These are phyloP conservation scores for Backusella mclennaniae DNA, from an alignment of 192 early-diverging fungal genomes.

Conservation along the genomic window DNA sequence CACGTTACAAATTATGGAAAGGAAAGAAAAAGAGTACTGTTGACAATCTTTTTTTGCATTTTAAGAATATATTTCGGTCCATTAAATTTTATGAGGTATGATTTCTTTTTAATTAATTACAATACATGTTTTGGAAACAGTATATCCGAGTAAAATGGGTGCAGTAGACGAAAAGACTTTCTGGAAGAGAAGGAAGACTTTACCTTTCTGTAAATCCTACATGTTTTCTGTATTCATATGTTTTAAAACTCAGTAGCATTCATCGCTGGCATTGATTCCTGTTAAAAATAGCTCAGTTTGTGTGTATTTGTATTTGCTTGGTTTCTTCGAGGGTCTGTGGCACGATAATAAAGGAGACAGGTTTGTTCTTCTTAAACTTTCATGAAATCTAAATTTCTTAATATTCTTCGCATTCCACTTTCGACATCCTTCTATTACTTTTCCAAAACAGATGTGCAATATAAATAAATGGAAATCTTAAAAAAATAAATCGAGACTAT, in stretches of 20 bases:
- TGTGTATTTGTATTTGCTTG: background rate
- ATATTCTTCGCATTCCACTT: constrained; percentile 2
- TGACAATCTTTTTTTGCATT: background rate
- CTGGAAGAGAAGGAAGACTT: constrained; percentile 3
- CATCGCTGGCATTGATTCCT: background rate
- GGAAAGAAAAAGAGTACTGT: background rate
- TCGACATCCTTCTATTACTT: background rate
- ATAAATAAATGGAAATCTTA: background rate
- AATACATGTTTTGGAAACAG: background rate
- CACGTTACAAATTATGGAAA: background rate
- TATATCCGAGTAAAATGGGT: background rate
- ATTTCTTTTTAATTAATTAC: background rate
- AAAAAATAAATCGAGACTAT: background rate
- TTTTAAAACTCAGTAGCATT: background rate
- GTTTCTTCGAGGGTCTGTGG: background rate
- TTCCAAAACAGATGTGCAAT: background rate
- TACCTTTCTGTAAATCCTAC: background rate
- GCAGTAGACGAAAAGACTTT: background rate
- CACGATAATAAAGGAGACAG: background rate
- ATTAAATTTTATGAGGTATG: background rate
- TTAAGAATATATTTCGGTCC: background rate
- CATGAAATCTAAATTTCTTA: constrained; percentile 2
- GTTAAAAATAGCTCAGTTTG: background rate
- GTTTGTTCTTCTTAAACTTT: background rate
- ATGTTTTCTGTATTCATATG: background rate